These are phyloP conservation scores for Magnolia sinica DNA, from an alignment of 164 flowering plant species.

Conservation along the genomic window DNA sequence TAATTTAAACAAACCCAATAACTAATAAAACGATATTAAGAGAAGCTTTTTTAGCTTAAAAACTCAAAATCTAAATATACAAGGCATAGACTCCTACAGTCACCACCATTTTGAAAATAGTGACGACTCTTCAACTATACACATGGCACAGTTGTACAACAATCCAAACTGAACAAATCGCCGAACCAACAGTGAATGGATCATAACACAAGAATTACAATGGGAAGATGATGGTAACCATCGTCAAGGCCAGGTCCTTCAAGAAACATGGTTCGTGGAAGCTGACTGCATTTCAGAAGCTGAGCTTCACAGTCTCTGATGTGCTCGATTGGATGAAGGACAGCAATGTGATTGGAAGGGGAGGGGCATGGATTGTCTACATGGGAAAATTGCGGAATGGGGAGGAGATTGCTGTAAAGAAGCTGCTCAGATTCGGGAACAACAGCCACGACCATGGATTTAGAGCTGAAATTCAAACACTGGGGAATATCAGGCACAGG, in stretches of 20 bases:
- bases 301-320: slow-evolving; percentile 58
- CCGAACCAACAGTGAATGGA: too few species aligned
- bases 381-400: slow-evolving; percentile 73
- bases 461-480: slow-evolving; percentile 75
- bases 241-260: slow-evolving; percentile 60
- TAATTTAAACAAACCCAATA: too few species aligned
- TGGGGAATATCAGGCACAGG: slow-evolving; percentile 82
- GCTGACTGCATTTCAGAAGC: slow-evolving; percentile 75
- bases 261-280: slow-evolving; percentile 56
- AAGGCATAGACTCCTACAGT: too few species aligned
- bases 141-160: too few species aligned
- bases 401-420: slow-evolving; percentile 77
- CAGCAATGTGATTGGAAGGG: slow-evolving; percentile 75
- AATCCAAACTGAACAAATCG: too few species aligned
- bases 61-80: too few species aligned
- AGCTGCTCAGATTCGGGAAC: slow-evolving; percentile 51
- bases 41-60: too few species aligned
- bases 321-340: slow-evolving; percentile 81
- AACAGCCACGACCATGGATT: slow-evolving; percentile 73
- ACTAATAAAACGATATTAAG: too few species aligned
- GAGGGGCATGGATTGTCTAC: slow-evolving; percentile 90
- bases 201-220: too few species aligned
- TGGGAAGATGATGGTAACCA: background rate
- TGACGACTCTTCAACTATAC: too few species aligned
- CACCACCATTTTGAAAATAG: too few species aligned